Base-by-base conservation (phyloP, 2,329 filamentous ascomycete species). In the Alternaria consortialis region DNA sequence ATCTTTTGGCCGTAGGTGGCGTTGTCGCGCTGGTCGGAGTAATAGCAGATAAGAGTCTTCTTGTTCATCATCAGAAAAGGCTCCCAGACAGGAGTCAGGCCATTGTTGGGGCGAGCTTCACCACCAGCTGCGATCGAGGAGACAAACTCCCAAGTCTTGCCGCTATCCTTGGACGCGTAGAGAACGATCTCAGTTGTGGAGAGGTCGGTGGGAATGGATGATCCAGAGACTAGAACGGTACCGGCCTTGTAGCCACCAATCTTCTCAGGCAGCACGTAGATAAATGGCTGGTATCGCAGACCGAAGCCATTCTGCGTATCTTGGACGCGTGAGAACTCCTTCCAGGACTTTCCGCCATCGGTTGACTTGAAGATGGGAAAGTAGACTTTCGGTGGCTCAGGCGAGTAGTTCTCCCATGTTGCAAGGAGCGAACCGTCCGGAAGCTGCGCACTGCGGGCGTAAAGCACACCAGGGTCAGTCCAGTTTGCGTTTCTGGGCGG, bases 51-150 rank as follows among this genome's bases (percentile, higher is more conserved):
- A 17, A 92, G 78, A 53, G 86, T 81, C 54, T 85, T 82, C 57
- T 90, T 78, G 73, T 88, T 84, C 44, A 84, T 80, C 73, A 84
- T 83, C 42, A 92, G 77, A 74, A 90, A 91, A 0, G 90, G 90
- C 74, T 92, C 90, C 90, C 90, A 92, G 20, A 92, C 87, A 0
- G 89, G 88, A 0, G 88, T 90, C 37, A 87, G 74, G 1, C 87
- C 89, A 69, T 92, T 90, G 70, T 86, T 84, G 3, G 89, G 85
- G 0, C 80, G 69, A 2, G 89, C 88, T 47, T 83, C 82, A n/a
- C 88, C 88, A 34, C 90, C 90, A 2, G 81, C 79, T 1, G 89
- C 89, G 44, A 92, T 85, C 65, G 87, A 84, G 60, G 86, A 88
- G 53, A 91, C 84, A 66, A 91, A 92, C 29, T 85, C 79, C 90